Base-by-base conservation (phyloP, 1,139 yeast species). In the Blastobotrys buckinghamii region DNA sequence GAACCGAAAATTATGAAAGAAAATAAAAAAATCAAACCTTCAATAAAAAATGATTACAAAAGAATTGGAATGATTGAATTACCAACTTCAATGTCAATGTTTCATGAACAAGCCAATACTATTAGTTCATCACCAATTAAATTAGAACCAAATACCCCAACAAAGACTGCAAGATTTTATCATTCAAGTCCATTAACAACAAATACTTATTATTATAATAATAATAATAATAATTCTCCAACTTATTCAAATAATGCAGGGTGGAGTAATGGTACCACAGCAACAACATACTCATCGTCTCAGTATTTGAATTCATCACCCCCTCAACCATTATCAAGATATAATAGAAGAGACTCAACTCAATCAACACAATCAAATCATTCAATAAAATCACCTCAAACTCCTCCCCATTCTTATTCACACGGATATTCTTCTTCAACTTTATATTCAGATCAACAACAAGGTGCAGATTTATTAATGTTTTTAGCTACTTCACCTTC, bases 401-500 rank as follows among this genome's bases (percentile, higher is more conserved):
- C 61, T 6, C 62, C 60, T 2, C 59, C 57, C 17, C 45, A 49
- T 43, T n/a, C n/a, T n/a, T n/a, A n/a, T n/a, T n/a, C 24, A 22
- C 24, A 4, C 4, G 6, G 6, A 22, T 22, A 4, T 22, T 22
- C 24, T 22, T 22, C 24, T 22, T 22, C 24, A 5, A 5, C 24
- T 22, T 22, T 5, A 22, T 24, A 43, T 50, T 16, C 51, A 45
- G 46, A 75, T 49, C 81, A 78, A 51, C 86, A 82, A 47, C 89
- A 83, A 63, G 96, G 95, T 6, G 96, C 95, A 0, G 94, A 84
- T 62, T 69, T 87, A 53, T 73, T 87, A 53, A 77, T 87, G 80
- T 87, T 79, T 63, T 72, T 87, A 58, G 95, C 95, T 2, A 84
- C 94, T 4, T 84, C 95, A 2, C 96, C 96, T 0, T 83, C 92